A percentile compares a stretch with the other conserved stretches of the same genome.
Conservation (phyloP, 768 basidiomycete genomes). For the Phlebiopsis gigantea region DNA sequence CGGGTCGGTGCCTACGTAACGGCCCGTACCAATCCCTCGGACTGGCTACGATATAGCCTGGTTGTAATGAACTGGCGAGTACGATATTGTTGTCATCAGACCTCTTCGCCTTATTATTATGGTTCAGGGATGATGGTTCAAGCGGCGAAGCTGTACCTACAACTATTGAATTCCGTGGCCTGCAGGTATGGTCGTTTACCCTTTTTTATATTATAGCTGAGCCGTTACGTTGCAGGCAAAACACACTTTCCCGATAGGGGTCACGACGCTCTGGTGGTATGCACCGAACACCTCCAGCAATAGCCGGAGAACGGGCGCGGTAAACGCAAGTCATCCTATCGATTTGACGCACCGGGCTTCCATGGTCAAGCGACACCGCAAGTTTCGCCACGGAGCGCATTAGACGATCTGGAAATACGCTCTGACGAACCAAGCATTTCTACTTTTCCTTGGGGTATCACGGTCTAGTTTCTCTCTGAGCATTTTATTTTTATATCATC, state of each 20-base stretch:
- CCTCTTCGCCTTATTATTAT: not conserved
- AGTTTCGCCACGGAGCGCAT: no score
- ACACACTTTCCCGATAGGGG: conserved; percentile 76
- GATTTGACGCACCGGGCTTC: no score
- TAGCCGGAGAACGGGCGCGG: no score
- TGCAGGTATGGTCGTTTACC: no score
- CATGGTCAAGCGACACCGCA: no score
- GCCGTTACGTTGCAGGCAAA: conserved; percentile 38
- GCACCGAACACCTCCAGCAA: conserved; percentile 15
- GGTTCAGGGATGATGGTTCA: conserved; percentile 40
- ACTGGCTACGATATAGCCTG: conserved; percentile 62
- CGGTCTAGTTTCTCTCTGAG: no score
- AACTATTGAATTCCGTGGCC: conserved; percentile 61
- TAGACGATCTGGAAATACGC: no score
- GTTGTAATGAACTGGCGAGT: conserved; percentile 66
- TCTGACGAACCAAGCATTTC: no score
- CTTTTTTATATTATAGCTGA: no score
- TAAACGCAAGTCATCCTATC: no score
- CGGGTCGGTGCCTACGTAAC: conserved; percentile 66
- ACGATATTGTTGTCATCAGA: not conserved
- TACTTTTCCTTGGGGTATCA: no score
- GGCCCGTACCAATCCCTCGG: conserved; percentile 41
- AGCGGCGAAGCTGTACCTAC: conserved; percentile 43
- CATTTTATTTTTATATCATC: no score
- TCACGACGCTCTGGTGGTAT: conserved; percentile 54